Evolutionary conservation across 805 yeast species (phyloP), one percentile per base, ranked within the genome.

Genomic region (Saturnispora sekii): DNA sequence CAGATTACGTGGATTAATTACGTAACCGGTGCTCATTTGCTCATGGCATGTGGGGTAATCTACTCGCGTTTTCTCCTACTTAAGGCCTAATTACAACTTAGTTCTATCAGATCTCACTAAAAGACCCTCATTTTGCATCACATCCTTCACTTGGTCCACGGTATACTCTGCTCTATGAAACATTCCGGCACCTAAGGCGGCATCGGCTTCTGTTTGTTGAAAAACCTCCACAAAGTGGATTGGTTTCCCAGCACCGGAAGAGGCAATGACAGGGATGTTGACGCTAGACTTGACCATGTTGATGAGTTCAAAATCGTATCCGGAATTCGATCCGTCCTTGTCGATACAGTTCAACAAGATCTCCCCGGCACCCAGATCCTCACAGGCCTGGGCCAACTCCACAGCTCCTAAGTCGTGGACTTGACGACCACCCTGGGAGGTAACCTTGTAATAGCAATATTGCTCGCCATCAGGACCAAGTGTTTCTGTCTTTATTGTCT

Each of bases 121-220:
- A 58, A 86, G 72, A 0, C 83, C 85, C 12, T 72, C 61, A 1
- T 69, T 64, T 38, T 69, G 64, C 60, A 90, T 71, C 52, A 73
- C 79, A 28, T 72, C 61, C 64, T 93, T 93, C 37, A 93, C 96
- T 41, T 88, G 80, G 41, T 74, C 72, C 14, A 93, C 97, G 10
- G 86, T 79, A 64, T 83, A 93, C 57, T 90, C 97, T 17, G 85
- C 89, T 60, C 98, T 74, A 68, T 93, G 99, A 71, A 93, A 93
- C 81, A 93, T 83, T 37, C 99, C 99, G 4, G 99, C 99, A 33
- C 98, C 99, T 35, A 93, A 72, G 14, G 98, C 97, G 36, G 99
- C 99, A 66, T 93, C 98, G 1, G 93, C 82, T 5, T 74, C 70
- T 12, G 97, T 88, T 38, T 81, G 70, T 38, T 69, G 71, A 58